Base-by-base conservation (phyloP, 2,329 filamentous ascomycete genomes). In the Paecilomyces sp. region DNA sequence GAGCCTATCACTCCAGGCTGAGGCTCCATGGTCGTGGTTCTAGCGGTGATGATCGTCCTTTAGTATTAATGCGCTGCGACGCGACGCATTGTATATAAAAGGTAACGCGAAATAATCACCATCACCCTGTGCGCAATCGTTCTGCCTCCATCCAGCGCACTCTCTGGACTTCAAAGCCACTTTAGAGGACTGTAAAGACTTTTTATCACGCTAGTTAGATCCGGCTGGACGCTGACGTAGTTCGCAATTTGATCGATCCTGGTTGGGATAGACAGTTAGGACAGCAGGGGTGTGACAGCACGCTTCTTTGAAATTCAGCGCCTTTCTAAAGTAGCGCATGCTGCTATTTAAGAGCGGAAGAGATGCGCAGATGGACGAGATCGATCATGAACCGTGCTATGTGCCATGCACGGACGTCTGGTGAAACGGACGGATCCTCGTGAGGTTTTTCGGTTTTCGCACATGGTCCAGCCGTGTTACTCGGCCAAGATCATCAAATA, bases 11-110 rank as follows among this genome's bases (percentile, higher is more conserved):
- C 24, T 41, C 61, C 55, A 56, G 63, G 54, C 55, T 63, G 65
- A 47, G 59, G 62, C 50, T 68, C 65, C 64, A 69, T 70, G 33
- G 65, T 61, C 61, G 65, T 63, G n/a, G n/a, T 55, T 28, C 22
- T 55, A 22, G 33, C 28, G 18, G 41, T 50, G 47, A 18, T 18
- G 25, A 52, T 52, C 51, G 24, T 30, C 18, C 50, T 12, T 47
- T n/a, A 28, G 25, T 28, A 33, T 33, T 24, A 24, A 47, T 31
- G 41, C 41, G 53, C 24, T 47, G 54, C 12, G 33, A 24, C 41
- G 34, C 55, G 25, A 22, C 7, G 28, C 36, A 51, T 31, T 24
- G 28, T 33, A 55, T 33, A 55, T 54, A 28, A 47, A 47, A 18
- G 41, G 18, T 18, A 18, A 47, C 9, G 41, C 41, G 41, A 18